Percentiles rank a stretch among this genome's conserved stretches.
These are phyloP conservation scores for Eudorina sp. DNA, from an alignment of 139 green algal genomes.

Conservation along the genomic window DNA sequence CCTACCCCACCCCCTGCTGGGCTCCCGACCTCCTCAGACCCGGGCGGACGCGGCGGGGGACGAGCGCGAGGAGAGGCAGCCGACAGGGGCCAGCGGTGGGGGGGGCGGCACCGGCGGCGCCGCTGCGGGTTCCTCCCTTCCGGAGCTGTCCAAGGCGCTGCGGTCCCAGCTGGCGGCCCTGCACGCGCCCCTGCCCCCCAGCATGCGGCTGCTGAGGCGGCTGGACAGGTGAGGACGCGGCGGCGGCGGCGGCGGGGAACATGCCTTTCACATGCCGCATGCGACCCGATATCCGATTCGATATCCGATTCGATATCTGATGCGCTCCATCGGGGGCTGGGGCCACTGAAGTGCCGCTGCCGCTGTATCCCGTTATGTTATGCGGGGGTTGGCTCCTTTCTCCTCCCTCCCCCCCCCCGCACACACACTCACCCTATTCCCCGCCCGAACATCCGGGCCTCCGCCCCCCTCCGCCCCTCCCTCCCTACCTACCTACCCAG, in stretches of 20 bases:
- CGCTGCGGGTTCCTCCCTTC: not conserved
- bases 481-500: not conserved
- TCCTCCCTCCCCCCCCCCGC: not conserved
- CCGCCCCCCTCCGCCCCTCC: not conserved
- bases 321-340: too few species aligned
- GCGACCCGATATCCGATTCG: too few species aligned
- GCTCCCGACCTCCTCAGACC: not conserved
- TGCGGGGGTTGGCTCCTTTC: not conserved
- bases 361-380: too few species aligned
- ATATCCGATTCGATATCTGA: too few species aligned
- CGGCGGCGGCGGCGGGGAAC: too few species aligned
- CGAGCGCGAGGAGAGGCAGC: not conserved
- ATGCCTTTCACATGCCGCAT: too few species aligned
- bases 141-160: not conserved
- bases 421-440: not conserved
- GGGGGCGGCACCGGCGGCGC: not conserved
- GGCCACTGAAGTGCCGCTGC: too few species aligned
- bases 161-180: not conserved
- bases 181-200: not conserved
- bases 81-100: not conserved
- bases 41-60: not conserved
- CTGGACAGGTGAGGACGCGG: slow-evolving; percentile 24
- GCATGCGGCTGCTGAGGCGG: not conserved
- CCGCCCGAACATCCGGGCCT: not conserved
- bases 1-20: not conserved